Base-by-base conservation (phyloP, 78 protist genomes). In the Goniomonas avonlea region DNA sequence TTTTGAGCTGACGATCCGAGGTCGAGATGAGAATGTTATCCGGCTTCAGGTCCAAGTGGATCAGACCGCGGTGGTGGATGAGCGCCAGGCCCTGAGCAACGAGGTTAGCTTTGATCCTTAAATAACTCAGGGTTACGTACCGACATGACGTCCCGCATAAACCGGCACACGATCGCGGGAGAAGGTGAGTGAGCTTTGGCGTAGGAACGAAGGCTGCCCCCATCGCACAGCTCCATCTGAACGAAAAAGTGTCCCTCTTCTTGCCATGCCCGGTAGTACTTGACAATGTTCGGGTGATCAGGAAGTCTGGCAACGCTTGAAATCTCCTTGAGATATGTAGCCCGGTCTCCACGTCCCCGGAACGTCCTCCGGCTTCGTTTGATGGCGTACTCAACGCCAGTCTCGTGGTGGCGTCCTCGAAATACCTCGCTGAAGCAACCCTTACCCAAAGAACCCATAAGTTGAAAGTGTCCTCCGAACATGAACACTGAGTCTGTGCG, bases 11-110 rank as follows among this genome's bases (percentile, higher is more conserved):
- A 31, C 63, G 48, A 45, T 73, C 78, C 45, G 35, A 60, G 13
- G n/a, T 3, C 35, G 45, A 37, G 27, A 73, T 32, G 15, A 73
- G 58, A 31, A 73, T 73, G 58, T 73, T 73, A 56, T 73, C 78
- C 31, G 69, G 63, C 43, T 73, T 73, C 20, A 73, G 25, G 45
- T 73, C 78, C 60, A 40, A 73, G 43, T 73, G 78, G 15, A 73
- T 32, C 59, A 73, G 39, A 32, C 21, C 59, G 32, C 8, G 32
- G 0, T 18, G 15, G 31, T 50, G 60, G 50, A 73, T 73, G 63
- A 43, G 60, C 60, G 20, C 2, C 15, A 73, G 69, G 3, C 69
- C 78, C 47, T 45, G 78, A 25, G 63, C 55, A n/a, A n/a, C n/a
- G n/a, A n/a, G n/a, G n/a, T n/a, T n/a, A n/a, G n/a, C n/a, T n/a